Evolutionary conservation across 139 green algal genomes (phyloP).

Genomic region (Cymbomonas tetramitiformis): DNA sequence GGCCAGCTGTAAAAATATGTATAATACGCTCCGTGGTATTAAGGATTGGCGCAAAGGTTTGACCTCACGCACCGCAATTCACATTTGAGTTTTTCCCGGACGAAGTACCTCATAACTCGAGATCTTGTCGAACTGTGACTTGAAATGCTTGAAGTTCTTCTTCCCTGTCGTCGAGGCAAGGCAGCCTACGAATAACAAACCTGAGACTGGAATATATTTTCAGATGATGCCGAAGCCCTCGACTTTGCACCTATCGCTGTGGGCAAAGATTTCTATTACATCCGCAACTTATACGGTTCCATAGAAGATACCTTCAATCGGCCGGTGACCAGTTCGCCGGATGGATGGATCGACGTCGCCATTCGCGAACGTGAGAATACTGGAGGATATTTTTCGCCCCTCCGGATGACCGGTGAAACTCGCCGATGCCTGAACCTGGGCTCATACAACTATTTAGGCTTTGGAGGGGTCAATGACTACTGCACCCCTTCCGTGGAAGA

Average conservation of each 20-base stretch:
- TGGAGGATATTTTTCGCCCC: conserved; percentile 5
- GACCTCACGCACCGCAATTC: not conserved
- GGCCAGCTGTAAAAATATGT: conserved; percentile 1
- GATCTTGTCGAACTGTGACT: not conserved
- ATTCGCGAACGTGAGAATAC: conserved; percentile 28
- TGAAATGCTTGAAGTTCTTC: not conserved
- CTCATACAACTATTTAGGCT: conserved; percentile 98
- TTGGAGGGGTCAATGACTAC: conserved; percentile 76
- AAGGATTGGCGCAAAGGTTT: conserved; percentile 10
- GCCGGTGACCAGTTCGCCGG: conserved; percentile 73
- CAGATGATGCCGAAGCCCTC: conserved; percentile 2
- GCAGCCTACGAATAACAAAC: not conserved
- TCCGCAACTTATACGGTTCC: conserved; percentile 6
- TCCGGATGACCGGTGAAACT: conserved; percentile 33
- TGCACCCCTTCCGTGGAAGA: conserved; percentile 76
- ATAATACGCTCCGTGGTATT: conserved; percentile 8
- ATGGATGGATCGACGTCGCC: conserved; percentile 79
- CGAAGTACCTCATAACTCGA: not conserved
- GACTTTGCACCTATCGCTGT: not conserved
- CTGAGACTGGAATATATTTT: not conserved
- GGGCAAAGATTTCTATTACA: conserved; percentile 18
- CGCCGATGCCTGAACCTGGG: conserved; percentile 79
- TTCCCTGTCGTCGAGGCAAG: not conserved
- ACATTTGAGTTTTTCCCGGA: not conserved
- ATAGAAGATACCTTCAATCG: conserved; percentile 85